A percentile compares a stretch with the other conserved stretches of the same genome.
Evolutionary conservation across 768 basidiomycete species (phyloP).

Genomic region (Gymnopilus junonius): DNA sequence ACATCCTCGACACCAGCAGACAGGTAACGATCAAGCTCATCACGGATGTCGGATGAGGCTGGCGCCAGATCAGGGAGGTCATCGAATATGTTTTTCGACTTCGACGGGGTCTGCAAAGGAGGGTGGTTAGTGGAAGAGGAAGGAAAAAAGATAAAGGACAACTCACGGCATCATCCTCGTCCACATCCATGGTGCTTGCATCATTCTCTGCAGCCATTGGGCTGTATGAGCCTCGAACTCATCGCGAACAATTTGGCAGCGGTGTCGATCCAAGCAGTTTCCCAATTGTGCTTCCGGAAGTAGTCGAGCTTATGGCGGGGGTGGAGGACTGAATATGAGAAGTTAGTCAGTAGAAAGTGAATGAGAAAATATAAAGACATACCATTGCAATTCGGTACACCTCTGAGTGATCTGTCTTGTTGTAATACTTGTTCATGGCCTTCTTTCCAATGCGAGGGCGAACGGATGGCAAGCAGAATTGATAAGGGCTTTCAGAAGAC

Average conservation of each 20-base stretch:
- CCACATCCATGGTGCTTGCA: no score
- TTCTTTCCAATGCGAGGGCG: conserved; percentile 13
- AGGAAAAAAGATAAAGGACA: background rate
- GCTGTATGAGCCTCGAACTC: conserved; percentile 19
- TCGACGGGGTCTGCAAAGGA: background rate
- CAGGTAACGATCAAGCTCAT: conserved; percentile 35
- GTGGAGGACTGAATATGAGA: conserved; percentile 32
- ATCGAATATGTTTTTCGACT: conserved; percentile 34
- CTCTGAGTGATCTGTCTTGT: conserved; percentile 15
- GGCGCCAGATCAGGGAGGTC: conserved; percentile 27
- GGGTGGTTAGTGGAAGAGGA: background rate
- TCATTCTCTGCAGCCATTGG: background rate
- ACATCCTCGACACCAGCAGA: conserved; percentile 25
- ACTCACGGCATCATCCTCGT: background rate
- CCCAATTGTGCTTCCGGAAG: conserved; percentile 29
- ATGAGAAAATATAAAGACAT: background rate
- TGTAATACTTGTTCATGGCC: conserved; percentile 34
- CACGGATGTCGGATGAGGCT: conserved; percentile 16
- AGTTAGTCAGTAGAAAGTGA: background rate
- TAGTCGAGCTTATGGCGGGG: conserved; percentile 33
- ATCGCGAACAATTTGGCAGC: conserved; percentile 15
- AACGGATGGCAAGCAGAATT: background rate
- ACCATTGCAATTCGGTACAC: conserved; percentile 33
- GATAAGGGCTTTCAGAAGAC: background rate
- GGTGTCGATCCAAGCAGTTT: conserved; percentile 25